Evolutionary conservation across 148 eudicot genomes (phyloP).

Genomic region (Chenopodium formosanum): DNA sequence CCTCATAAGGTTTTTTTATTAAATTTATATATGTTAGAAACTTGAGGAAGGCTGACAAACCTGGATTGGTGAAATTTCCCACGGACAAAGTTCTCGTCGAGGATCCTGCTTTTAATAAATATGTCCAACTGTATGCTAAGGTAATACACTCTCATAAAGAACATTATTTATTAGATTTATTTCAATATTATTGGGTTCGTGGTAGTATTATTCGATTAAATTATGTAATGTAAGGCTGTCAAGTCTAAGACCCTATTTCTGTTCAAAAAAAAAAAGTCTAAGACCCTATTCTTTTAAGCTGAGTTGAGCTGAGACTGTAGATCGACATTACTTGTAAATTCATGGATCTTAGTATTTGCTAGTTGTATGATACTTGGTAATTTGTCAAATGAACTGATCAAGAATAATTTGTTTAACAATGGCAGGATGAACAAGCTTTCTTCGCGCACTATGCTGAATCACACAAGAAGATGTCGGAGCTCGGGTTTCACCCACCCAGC

Average conservation of each 20-base stretch:
- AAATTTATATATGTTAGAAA: constrained; percentile 40
- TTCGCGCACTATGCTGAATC: constrained; percentile 77
- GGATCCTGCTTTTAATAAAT: constrained; percentile 53
- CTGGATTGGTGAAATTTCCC: constrained; percentile 71
- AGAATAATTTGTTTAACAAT: background rate
- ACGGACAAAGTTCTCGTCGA: constrained; percentile 63
- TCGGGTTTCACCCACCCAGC: constrained; percentile 52
- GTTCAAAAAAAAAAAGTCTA: no score
- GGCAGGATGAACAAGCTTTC: constrained; percentile 71
- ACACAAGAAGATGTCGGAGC: constrained; percentile 87
- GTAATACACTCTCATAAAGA: constrained; percentile 25
- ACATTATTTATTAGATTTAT: no score
- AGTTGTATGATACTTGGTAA: background rate
- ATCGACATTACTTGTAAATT: no score
- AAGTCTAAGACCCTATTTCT: no score
- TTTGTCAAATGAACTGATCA: background rate
- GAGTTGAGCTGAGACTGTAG: no score
- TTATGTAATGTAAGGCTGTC: no score
- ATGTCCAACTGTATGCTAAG: constrained; percentile 69
- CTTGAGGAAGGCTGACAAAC: constrained; percentile 51
- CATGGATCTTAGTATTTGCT: no score
- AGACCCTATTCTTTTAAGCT: no score
- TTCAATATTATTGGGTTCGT: no score
- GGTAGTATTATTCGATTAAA: no score
- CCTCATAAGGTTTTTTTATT: background rate